Percentiles rank a stretch among this genome's conserved stretches.
phyloP scores from a whole-genome alignment of 1,284 basidiomycete genomes.

The Moniliophthora roreri region DNA sequence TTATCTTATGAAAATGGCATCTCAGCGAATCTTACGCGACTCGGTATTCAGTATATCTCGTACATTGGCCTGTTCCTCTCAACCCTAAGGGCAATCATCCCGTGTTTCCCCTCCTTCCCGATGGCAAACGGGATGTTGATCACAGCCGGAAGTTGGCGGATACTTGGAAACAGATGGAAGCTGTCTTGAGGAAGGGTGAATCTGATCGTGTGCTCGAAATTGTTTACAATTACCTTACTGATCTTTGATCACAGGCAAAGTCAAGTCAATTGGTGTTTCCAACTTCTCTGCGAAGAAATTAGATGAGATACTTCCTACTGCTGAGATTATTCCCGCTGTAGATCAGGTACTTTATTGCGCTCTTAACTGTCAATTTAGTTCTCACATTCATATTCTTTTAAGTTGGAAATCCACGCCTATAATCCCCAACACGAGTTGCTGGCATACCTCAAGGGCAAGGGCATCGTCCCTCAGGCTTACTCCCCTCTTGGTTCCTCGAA shows the following conservation, averaged over 20 bases:
- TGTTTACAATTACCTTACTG: not conserved
- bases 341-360: slow-evolving; percentile 49
- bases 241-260: slow-evolving; percentile 51
- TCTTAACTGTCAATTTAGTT: not conserved
- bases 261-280: slow-evolving; percentile 73
- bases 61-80: slow-evolving; percentile 84
- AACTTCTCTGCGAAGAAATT: slow-evolving; percentile 71
- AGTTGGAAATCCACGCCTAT: slow-evolving; percentile 78
- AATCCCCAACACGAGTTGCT: slow-evolving; percentile 77
- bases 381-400: slow-evolving; percentile 1
- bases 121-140: slow-evolving; percentile 70
- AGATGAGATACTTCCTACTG: slow-evolving; percentile 57
- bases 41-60: slow-evolving; percentile 56
- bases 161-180: slow-evolving; percentile 87
- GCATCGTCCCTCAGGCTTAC: slow-evolving; percentile 79
- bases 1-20: slow-evolving; percentile 18
- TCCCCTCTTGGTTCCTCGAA: slow-evolving; percentile 80
- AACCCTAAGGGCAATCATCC: slow-evolving; percentile 76
- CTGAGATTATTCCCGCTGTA: slow-evolving; percentile 58
- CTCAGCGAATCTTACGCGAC: not conserved
- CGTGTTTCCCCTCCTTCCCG: slow-evolving; percentile 63
- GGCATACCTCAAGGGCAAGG: slow-evolving; percentile 64
- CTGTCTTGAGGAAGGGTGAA: slow-evolving; percentile 60
- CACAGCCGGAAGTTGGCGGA: slow-evolving; percentile 64
- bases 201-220: slow-evolving; percentile 1